Evolutionary conservation across 257 asterid genomes (phyloP).

Genomic region (Scutellaria minor): DNA sequence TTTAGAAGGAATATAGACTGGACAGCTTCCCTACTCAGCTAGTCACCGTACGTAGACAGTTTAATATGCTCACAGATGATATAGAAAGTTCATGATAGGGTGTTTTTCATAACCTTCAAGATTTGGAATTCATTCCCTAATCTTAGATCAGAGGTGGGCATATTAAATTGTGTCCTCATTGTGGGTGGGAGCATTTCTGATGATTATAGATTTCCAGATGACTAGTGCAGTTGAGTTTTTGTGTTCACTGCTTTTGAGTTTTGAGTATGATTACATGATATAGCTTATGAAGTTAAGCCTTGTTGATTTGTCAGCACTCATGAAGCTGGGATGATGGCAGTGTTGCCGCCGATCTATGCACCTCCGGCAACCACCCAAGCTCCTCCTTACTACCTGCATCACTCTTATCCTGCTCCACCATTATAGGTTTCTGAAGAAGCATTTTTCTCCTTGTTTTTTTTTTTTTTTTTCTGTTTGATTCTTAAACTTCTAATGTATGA

Average conservation of each 20-base stretch:
- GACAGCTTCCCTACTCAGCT: too few relatives aligned
- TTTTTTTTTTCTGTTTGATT: neutral
- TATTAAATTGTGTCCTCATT: too few relatives aligned
- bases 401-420: constrained; percentile 52
- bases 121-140: too few relatives aligned
- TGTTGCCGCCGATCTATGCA: constrained; percentile 43
- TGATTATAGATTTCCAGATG: too few relatives aligned
- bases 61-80: too few relatives aligned
- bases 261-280: neutral
- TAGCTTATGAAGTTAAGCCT: constrained; percentile 9
- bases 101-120: too few relatives aligned
- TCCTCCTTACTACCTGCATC: constrained; percentile 55
- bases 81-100: too few relatives aligned
- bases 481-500: neutral
- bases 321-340: constrained; percentile 47
- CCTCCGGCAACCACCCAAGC: constrained; percentile 46
- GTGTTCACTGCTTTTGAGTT: neutral
- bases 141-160: too few relatives aligned
- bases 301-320: constrained; percentile 49
- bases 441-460: neutral
- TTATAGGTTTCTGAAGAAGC: constrained; percentile 35
- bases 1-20: too few relatives aligned
- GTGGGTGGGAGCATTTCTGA: too few relatives aligned
- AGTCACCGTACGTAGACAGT: too few relatives aligned
- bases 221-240: neutral